These are phyloP conservation scores for Fusarium verticillioides DNA, from an alignment of 2,329 filamentous ascomycete species.

Conservation along the genomic window DNA sequence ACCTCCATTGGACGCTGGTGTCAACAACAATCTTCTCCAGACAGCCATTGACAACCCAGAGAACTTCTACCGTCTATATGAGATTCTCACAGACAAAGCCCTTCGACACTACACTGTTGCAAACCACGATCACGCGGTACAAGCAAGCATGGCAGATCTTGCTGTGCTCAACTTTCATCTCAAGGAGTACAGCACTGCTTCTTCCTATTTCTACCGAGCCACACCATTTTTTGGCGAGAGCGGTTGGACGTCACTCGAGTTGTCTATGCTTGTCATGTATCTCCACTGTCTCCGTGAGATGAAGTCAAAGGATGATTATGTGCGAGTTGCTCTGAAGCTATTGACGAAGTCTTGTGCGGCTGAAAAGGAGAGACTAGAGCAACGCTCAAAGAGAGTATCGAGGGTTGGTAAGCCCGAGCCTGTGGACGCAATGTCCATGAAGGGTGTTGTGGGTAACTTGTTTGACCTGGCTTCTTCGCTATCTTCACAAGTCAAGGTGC, in stretches of 20 bases:
- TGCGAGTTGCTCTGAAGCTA: slow-evolving; percentile 78
- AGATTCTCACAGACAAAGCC: slow-evolving; percentile 85
- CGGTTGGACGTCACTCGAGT: slow-evolving; percentile 82
- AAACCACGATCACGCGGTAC: slow-evolving; percentile 79
- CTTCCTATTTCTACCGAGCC: slow-evolving; percentile 80
- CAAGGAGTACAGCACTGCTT: slow-evolving; percentile 77
- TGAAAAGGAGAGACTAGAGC: slow-evolving; percentile 60
- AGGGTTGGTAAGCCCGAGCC: slow-evolving; percentile 24
- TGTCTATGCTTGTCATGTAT: slow-evolving; percentile 88
- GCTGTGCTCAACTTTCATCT: slow-evolving; percentile 84
- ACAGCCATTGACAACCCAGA: slow-evolving; percentile 70
- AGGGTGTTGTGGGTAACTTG: slow-evolving; percentile 61
- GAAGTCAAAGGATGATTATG: slow-evolving; percentile 80
- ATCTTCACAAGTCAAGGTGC: slow-evolving; percentile 70
- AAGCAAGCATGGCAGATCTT: slow-evolving; percentile 83
- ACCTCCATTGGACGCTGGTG: slow-evolving; percentile 48
- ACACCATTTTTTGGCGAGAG: slow-evolving; percentile 82
- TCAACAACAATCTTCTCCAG: slow-evolving; percentile 63
- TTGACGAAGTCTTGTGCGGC: slow-evolving; percentile 72
- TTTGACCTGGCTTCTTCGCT: slow-evolving; percentile 58
- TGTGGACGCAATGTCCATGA: slow-evolving; percentile 54
- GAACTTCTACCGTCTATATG: slow-evolving; percentile 74
- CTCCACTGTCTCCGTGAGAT: slow-evolving; percentile 83
- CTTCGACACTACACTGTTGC: slow-evolving; percentile 85
- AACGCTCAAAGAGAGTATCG: slow-evolving; percentile 46